phyloP scores from a whole-genome alignment of 768 basidiomycete genomes.

The Pleurotus giganteus region DNA sequence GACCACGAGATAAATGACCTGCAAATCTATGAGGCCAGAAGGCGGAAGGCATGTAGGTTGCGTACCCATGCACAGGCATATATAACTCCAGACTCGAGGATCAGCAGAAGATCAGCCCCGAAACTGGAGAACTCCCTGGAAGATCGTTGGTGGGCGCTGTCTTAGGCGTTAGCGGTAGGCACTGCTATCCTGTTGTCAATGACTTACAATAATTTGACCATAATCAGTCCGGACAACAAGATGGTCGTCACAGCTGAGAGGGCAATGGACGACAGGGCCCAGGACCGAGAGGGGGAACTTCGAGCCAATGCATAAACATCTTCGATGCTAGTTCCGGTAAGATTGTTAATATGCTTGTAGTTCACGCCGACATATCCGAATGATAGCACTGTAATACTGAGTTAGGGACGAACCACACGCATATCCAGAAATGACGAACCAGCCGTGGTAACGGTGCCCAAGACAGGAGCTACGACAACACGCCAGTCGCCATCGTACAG shows the following conservation, averaged over 20 bases:
- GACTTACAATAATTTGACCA: conserved; percentile 1
- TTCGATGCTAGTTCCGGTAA: not conserved
- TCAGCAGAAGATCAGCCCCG: not conserved
- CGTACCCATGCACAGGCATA: conserved; percentile 3
- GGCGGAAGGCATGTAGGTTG: not conserved
- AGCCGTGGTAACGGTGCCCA: not conserved
- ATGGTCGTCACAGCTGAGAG: not conserved
- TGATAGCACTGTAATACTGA: not conserved
- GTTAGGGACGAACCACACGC: not conserved
- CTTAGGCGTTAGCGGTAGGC: not conserved
- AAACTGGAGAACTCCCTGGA: not conserved
- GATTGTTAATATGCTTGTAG: not conserved
- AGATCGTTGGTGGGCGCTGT: conserved; percentile 2
- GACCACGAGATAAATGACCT: conserved; percentile 3
- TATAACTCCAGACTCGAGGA: conserved; percentile 3
- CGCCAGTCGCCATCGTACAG: not conserved
- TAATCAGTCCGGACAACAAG: not conserved
- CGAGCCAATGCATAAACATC: not conserved
- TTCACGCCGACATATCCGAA: conserved; percentile 1
- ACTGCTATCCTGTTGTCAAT: no score
- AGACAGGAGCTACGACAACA: not conserved
- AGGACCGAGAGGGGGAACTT: not conserved
- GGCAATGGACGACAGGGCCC: conserved; percentile 1
- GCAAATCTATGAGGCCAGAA: no score
- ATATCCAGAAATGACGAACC: not conserved